Evolutionary conservation across 1,284 basidiomycete species (phyloP), one percentile per base, ranked within the genome.

Genomic region (Schizophyllum amplum): DNA sequence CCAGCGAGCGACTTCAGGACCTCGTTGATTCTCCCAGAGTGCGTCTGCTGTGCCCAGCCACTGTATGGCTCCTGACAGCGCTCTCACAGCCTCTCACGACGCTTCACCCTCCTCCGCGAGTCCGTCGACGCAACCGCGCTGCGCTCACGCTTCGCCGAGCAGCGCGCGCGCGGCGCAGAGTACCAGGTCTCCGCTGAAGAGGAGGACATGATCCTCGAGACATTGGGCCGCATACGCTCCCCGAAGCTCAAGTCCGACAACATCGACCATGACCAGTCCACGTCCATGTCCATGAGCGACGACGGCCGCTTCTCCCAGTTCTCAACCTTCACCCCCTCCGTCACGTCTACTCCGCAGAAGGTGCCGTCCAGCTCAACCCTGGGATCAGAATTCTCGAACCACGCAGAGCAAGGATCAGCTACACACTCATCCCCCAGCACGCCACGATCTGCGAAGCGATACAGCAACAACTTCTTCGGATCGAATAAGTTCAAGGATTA

Each of bases 391-490:
- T 50, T 24, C 48, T 22, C 48, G 13, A 24, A 50, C 22, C 11
- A 22, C 5, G 20, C 48, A 20, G 48, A 50, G 13, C 24, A 24
- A 24, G 21, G 24, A 3, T 72, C 79, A 4, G 78, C 81, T 20
- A 56, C 71, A 57, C 71, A 75, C 26, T 80, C 79, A 49, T 75
- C 79, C 2, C 71, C 77, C 61, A 67, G 67, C 60, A 57, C 56
- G 27, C 61, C 63, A 62, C 62, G 75, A 57, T 77, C 79, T 46
- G 72, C 74, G 58, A 86, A 86, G 70, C 79, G 89, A 53, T 86
- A 87, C 68, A 90, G 87, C 73, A 91, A 90, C 68, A 90, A 91
- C 65, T 72, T 92, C 54, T 91, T 91, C 63, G 85, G 86, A 49
- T 89, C 87, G n/a, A 83, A 84, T 25, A 78, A 83, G 58, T 77